A percentile compares a stretch with the other conserved stretches of the same genome.
Conservation (phyloP, 805 yeast genomes). For the Starmerella khaoyaiensis region DNA sequence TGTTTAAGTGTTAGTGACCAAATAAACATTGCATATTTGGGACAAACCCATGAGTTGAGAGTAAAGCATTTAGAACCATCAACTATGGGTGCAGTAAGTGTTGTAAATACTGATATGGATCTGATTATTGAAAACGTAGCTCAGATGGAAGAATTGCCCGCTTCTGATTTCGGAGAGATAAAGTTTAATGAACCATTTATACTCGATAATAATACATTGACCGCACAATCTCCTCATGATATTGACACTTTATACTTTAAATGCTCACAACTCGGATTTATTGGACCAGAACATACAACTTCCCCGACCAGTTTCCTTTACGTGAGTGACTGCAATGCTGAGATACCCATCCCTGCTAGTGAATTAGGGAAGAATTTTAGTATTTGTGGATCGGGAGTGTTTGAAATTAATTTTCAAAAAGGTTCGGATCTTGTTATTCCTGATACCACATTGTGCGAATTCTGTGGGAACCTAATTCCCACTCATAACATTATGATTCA, state of each 20-base stretch:
- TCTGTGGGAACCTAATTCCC: conserved; percentile 27
- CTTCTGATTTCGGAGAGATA: neutral
- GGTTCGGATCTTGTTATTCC: too few relatives aligned
- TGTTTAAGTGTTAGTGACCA: conserved; percentile 34
- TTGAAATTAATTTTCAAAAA: conserved; percentile 4
- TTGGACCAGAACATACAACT: conserved; percentile 21
- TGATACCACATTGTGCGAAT: conserved; percentile 22
- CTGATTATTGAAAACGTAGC: conserved; percentile 24
- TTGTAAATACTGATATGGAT: conserved; percentile 45
- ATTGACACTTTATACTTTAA: conserved; percentile 4
- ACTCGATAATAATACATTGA: neutral
- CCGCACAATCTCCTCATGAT: conserved; percentile 1
- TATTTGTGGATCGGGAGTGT: conserved; percentile 10
- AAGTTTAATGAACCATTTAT: neutral
- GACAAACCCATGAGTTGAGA: conserved; percentile 17
- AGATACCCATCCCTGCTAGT: conserved; percentile 1
- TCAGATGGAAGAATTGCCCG: neutral
- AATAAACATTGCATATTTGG: conserved; percentile 28
- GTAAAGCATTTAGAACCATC: conserved; percentile 34
- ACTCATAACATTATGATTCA: conserved; percentile 27
- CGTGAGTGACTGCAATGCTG: conserved; percentile 8
- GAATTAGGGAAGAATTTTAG: conserved; percentile 7
- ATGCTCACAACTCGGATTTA: conserved; percentile 12
- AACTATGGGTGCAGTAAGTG: conserved; percentile 32
- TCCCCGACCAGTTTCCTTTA: conserved; percentile 11